Conservation (phyloP, 805 yeast species). For the Saturnispora halmiae region DNA sequence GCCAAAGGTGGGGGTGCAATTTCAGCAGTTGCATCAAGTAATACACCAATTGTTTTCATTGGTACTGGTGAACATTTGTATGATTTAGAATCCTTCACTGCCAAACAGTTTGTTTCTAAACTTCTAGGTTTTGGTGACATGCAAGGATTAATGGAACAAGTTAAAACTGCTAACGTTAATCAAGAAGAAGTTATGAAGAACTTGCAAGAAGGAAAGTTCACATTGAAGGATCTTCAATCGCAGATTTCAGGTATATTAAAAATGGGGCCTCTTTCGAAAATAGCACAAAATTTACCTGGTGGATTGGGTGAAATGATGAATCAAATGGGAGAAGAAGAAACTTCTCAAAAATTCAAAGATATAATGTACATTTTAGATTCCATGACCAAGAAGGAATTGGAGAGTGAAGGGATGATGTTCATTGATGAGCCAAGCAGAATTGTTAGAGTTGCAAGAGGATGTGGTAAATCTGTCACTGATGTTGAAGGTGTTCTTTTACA, state of each 20-base stretch:
- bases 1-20: slow-evolving; percentile 99
- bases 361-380: slow-evolving; percentile 93
- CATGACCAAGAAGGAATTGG: slow-evolving; percentile 87
- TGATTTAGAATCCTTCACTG: slow-evolving; percentile 86
- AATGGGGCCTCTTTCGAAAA: slow-evolving; percentile 93
- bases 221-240: slow-evolving; percentile 82
- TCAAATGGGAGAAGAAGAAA: slow-evolving; percentile 87
- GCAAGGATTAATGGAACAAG: slow-evolving; percentile 90
- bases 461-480: slow-evolving; percentile 86
- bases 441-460: slow-evolving; percentile 85
- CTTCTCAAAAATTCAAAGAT: slow-evolving; percentile 70
- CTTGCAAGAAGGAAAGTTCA: slow-evolving; percentile 89
- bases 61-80: slow-evolving; percentile 98
- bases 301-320: slow-evolving; percentile 77
- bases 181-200: slow-evolving; percentile 88
- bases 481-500: slow-evolving; percentile 89
- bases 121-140: slow-evolving; percentile 92
- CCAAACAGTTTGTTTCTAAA: slow-evolving; percentile 83
- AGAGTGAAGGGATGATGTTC: slow-evolving; percentile 78
- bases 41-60: slow-evolving; percentile 89
- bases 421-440: slow-evolving; percentile 76
- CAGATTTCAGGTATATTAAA: slow-evolving; percentile 93
- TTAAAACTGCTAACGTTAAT: slow-evolving; percentile 75
- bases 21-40: slow-evolving; percentile 94
- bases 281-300: slow-evolving; percentile 92